Evolutionary conservation across 176 grass and related monocot genomes (phyloP).

Genomic region (Poa pratensis): DNA sequence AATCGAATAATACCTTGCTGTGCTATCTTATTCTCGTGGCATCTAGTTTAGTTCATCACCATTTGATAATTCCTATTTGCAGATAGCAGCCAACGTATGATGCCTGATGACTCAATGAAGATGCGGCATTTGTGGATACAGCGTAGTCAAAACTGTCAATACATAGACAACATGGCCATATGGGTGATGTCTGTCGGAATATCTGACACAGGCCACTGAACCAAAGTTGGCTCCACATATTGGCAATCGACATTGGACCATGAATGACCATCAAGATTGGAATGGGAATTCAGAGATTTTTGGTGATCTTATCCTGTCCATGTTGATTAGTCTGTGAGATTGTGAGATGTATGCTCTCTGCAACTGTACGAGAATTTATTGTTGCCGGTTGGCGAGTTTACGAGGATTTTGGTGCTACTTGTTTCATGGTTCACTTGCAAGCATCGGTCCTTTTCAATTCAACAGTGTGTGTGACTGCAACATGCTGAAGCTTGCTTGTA

Average conservation of each 20-base stretch:
- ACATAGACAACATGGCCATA: neutral
- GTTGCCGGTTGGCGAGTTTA: neutral
- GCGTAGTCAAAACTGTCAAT: neutral
- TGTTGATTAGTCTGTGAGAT: neutral
- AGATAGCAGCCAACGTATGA: too few relatives aligned
- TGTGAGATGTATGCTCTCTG: neutral
- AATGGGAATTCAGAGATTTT: conserved; percentile 14
- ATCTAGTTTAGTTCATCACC: too few relatives aligned
- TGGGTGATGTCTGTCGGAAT: neutral
- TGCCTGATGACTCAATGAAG: neutral
- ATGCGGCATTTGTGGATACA: too few relatives aligned
- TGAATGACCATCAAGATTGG: neutral
- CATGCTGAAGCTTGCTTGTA: neutral
- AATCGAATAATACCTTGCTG: too few relatives aligned
- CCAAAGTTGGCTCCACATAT: neutral
- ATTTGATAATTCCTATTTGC: too few relatives aligned
- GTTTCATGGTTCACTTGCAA: neutral
- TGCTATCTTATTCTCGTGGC: too few relatives aligned
- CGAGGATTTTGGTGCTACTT: neutral
- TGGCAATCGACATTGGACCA: neutral
- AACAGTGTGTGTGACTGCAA: neutral
- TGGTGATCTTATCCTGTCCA: conserved; percentile 6
- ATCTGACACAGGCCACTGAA: conserved; percentile 4
- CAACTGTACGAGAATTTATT: neutral
- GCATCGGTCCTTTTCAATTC: neutral